Evolutionary conservation across 352 stramenopile species (phyloP).

Genomic region (Nothophytophthora sp.): DNA sequence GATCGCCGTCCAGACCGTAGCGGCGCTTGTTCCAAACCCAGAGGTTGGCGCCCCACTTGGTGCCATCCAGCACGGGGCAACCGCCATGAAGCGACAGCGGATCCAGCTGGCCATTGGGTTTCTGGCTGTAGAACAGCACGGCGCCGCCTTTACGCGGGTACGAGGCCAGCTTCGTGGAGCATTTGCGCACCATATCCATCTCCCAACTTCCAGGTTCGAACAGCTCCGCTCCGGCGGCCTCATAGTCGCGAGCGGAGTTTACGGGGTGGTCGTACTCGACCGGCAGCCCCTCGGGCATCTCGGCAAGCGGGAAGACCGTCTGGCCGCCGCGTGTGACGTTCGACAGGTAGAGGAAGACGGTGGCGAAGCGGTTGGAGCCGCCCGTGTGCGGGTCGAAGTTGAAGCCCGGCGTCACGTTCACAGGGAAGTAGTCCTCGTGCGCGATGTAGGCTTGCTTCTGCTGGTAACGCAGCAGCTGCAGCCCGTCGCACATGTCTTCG

Average conservation of each 20-base stretch:
- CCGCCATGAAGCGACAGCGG: constrained; percentile 87
- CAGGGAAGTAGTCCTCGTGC: constrained; percentile 94
- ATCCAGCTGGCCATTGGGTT: constrained; percentile 93
- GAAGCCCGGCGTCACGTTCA: constrained; percentile 50
- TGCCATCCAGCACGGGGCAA: constrained; percentile 94
- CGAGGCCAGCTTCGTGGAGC: constrained; percentile 71
- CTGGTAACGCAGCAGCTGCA: constrained; percentile 96
- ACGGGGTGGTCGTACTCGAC: constrained; percentile 53
- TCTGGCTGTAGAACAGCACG: constrained; percentile 98
- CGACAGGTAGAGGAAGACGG: constrained; percentile 84
- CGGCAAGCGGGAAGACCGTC: constrained; percentile 78
- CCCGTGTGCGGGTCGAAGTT: constrained; percentile 78
- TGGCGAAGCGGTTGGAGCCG: constrained; percentile 85
- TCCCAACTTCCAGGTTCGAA: constrained; percentile 74
- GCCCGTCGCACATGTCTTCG: constrained; percentile 92
- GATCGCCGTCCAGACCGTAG: constrained; percentile 52
- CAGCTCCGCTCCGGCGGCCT: constrained; percentile 42
- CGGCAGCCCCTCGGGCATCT: constrained; percentile 73
- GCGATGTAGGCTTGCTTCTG: constrained; percentile 94
- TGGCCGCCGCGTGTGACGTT: constrained; percentile 79
- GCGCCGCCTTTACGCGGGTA: constrained; percentile 90
- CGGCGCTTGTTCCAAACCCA: constrained; percentile 96
- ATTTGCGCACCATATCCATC: constrained; percentile 78
- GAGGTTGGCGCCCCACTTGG: constrained; percentile 97
- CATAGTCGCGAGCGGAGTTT: constrained; percentile 40